Evolutionary conservation across 257 asterid species (phyloP).

Genomic region (Sherardia arvensis): DNA sequence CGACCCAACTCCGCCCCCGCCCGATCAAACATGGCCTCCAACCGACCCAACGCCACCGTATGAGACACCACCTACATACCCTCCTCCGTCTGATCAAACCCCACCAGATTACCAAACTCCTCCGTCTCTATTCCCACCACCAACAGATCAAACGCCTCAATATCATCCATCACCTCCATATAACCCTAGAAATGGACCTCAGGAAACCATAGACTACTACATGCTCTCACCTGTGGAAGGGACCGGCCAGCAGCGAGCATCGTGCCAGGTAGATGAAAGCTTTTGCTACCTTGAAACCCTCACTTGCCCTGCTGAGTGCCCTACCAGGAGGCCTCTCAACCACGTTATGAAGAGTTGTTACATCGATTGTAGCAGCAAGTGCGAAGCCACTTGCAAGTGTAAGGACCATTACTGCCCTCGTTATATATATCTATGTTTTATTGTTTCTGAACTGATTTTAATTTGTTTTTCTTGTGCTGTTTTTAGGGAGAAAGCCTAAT

Average conservation of each 20-base stretch:
- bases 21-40: no score
- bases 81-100: neutral
- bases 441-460: no score
- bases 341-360: slow-evolving; percentile 59
- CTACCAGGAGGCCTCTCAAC: slow-evolving; percentile 52
- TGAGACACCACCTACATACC: neutral
- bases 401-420: no score
- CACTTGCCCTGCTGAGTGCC: slow-evolving; percentile 50
- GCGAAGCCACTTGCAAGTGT: slow-evolving; percentile 58
- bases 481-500: slow-evolving; percentile 56
- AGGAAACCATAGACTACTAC: slow-evolving; percentile 22
- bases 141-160: neutral
- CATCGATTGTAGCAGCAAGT: slow-evolving; percentile 51
- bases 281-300: slow-evolving; percentile 35
- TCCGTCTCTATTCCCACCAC: neutral
- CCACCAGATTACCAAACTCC: neutral
- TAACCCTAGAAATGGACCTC: slow-evolving; percentile 3
- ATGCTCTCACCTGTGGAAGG: slow-evolving; percentile 22
- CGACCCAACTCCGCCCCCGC: no score
- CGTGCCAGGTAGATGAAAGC: slow-evolving; percentile 30
- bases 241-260: slow-evolving; percentile 39
- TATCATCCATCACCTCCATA: neutral
- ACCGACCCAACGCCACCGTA: no score
- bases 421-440: no score
- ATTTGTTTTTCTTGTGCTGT: neutral